phyloP scores from a whole-genome alignment of 768 basidiomycete genomes.

The Boletus sensibilis region DNA sequence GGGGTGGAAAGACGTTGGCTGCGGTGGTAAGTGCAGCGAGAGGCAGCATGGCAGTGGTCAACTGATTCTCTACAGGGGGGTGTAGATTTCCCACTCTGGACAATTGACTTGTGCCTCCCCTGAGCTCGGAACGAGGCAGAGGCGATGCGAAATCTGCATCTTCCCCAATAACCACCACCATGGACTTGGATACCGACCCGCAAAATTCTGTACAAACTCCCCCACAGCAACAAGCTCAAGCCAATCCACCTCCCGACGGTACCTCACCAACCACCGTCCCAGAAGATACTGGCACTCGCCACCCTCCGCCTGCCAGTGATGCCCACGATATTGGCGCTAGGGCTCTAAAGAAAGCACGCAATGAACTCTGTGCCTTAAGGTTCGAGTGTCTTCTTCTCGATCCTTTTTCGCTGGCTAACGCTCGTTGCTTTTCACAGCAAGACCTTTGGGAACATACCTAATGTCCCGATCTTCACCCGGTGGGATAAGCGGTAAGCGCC shows the following conservation, averaged over 20 bases:
- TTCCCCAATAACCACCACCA: conserved; percentile 22
- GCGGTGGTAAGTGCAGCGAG: not conserved
- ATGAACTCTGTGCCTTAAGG: not conserved
- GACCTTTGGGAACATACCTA: conserved; percentile 27
- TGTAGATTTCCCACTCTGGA: not conserved
- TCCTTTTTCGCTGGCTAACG: not conserved
- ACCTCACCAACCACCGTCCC: not conserved
- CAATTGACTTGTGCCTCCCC: not conserved
- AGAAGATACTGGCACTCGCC: not conserved
- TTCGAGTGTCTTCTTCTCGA: not conserved
- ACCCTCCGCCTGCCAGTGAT: not conserved
- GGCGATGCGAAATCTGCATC: not conserved
- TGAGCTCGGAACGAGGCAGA: not conserved
- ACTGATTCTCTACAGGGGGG: not conserved
- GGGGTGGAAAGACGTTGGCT: not conserved
- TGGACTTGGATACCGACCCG: not conserved
- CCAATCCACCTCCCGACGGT: not conserved
- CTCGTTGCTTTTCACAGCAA: conserved; percentile 7
- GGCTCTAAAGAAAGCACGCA: not conserved
- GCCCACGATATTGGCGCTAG: no score
- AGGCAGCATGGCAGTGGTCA: not conserved
- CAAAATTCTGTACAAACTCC: not conserved
- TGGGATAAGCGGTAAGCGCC: conserved; percentile 21
- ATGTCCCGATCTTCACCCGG: conserved; percentile 19
- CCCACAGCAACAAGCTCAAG: not conserved